Evolutionary conservation across 306 rosid genomes (phyloP), one percentile per base, ranked within the genome.

Genomic region (Inga laurina): DNA sequence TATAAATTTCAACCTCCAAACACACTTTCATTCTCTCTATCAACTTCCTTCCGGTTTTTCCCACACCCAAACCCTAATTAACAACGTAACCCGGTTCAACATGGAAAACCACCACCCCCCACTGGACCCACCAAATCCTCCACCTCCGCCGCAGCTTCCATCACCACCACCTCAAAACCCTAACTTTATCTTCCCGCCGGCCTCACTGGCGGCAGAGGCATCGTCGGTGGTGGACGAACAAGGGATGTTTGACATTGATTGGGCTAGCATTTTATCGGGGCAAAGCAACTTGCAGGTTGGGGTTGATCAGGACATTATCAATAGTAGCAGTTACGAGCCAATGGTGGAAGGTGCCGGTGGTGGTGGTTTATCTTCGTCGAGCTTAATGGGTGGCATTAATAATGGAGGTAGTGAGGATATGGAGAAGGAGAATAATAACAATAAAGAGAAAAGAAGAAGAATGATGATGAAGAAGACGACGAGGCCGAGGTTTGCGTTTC

Each of bases 401-500:
- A 51, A 70, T 46, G 88, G 79, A 72, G 75, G 4, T 74, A 59
- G 4, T 81, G 83, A 22, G 21, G 87, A 81, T 44, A 70, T 70
- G 46, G 90, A 82, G 10, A 85, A 81, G 79, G 85, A 78, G 4
- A 32, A 44, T 45, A 74, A 49, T 41, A 79, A 49, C 46, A 81
- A 39, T 2, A 57, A 74, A 56, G 84, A 84, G 48, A 92, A 87
- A 70, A 85, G 74, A 32, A 16, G 75, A 71, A 54, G 37, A 71
- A 88, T 86, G 79, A 88, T 86, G 79, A 3, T 78, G 84, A 90
- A 91, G 78, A 93, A 84, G 74, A 79, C 82, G 4, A 84, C 51
- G 39, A 72, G 87, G 18, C 97, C 97, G 0, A 91, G 98, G 93
- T 91, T 95, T 81, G 98, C 92, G 7, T 95, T 95, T 83, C 97